phyloP scores from a whole-genome alignment of 2,329 filamentous ascomycete genomes.

The Curvularia eragrostidis region DNA sequence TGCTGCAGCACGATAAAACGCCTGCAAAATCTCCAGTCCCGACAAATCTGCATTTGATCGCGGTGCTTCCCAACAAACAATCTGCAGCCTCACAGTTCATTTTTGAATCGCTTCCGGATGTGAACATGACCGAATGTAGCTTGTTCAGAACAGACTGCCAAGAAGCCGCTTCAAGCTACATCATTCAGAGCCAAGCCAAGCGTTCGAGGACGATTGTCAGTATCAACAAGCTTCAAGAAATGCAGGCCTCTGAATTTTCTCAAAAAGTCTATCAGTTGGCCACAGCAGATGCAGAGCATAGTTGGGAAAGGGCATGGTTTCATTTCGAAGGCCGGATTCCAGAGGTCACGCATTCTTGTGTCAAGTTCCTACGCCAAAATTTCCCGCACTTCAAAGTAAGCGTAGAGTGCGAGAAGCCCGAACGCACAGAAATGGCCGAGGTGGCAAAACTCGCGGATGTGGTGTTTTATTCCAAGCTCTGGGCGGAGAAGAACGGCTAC shows the following conservation, averaged over 20 bases:
- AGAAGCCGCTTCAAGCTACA: constrained; percentile 72
- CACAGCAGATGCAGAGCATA: not conserved
- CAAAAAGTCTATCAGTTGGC: not conserved
- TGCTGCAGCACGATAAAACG: constrained; percentile 19
- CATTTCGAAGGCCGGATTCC: constrained; percentile 78
- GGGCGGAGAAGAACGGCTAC: constrained; percentile 61
- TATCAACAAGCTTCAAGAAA: constrained; percentile 71
- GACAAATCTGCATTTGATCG: constrained; percentile 47
- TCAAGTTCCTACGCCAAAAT: constrained; percentile 59
- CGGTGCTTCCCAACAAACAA: constrained; percentile 60
- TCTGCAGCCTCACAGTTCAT: constrained; percentile 63
- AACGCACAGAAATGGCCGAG: constrained; percentile 63
- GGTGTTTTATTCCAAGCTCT: constrained; percentile 75
- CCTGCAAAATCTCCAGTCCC: not conserved
- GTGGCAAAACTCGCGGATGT: constrained; percentile 70
- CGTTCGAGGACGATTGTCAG: constrained; percentile 74
- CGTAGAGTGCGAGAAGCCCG: constrained; percentile 76
- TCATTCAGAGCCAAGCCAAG: constrained; percentile 66
- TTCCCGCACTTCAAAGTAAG: constrained; percentile 61
- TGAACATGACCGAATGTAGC: constrained; percentile 61
- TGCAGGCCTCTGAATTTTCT: constrained; percentile 68
- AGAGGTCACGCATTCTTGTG: constrained; percentile 65
- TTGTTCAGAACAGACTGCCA: constrained; percentile 63
- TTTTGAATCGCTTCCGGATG: constrained; percentile 58
- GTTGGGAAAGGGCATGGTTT: constrained; percentile 60